Conservation (phyloP, 768 basidiomycete species). For the Cystobasidium tubakii region DNA sequence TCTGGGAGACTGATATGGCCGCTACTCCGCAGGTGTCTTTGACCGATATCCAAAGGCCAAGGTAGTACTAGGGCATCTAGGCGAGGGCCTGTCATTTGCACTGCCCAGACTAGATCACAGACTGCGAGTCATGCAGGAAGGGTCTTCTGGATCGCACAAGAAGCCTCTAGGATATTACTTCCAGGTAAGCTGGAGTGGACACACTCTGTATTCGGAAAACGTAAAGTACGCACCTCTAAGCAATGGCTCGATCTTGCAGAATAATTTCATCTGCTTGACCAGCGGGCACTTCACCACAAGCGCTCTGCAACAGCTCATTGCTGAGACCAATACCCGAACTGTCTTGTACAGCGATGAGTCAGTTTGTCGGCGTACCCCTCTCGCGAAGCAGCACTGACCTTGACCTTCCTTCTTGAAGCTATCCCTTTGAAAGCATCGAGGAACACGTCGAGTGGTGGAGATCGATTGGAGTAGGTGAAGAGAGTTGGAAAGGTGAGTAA, state of each 20-base stretch:
- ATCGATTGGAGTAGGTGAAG: not conserved
- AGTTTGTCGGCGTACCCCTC: too few species aligned
- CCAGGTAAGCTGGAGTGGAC: not conserved
- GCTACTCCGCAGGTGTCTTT: not conserved
- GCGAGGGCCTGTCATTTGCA: not conserved
- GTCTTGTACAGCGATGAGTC: slow-evolving; percentile 4
- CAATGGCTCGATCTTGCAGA: too few species aligned
- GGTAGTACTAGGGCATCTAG: not conserved
- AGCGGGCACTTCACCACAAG: slow-evolving; percentile 4
- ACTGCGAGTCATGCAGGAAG: not conserved
- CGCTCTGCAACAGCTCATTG: slow-evolving; percentile 1
- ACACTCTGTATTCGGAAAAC: too few species aligned
- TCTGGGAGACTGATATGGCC: too few species aligned
- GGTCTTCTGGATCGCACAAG: not conserved
- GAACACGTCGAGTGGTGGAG: slow-evolving; percentile 8
- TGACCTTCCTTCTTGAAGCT: not conserved
- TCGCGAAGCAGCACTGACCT: too few species aligned
- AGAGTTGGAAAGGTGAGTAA: not conserved
- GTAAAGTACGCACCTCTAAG: too few species aligned
- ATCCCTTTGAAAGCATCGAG: slow-evolving; percentile 13
- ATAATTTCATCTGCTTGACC: slow-evolving; percentile 4
- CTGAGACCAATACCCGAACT: not conserved
- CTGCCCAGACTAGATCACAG: not conserved
- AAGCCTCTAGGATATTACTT: slow-evolving; percentile 6
- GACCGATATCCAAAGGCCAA: slow-evolving; percentile 2